Percentiles rank a stretch among this genome's conserved stretches.
Evolutionary conservation across 768 basidiomycete genomes (phyloP).

Genomic region (Panaeolus papilionaceus): DNA sequence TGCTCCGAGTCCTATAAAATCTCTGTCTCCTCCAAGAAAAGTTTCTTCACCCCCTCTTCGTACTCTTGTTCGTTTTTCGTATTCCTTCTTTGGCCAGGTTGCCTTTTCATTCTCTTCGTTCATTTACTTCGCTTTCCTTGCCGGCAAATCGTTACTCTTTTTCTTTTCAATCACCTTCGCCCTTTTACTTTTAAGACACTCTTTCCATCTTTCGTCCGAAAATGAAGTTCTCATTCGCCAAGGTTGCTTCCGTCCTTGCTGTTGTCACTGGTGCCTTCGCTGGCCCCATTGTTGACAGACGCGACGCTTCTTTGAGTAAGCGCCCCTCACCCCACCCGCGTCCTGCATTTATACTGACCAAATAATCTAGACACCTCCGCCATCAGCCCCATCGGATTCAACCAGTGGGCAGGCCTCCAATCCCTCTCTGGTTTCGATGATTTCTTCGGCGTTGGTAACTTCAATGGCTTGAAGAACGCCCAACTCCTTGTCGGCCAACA

Average conservation of each 20-base stretch:
- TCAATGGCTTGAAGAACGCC: slow-evolving; percentile 35
- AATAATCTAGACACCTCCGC: background rate
- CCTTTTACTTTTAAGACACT: slow-evolving; percentile 13
- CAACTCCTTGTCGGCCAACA: slow-evolving; percentile 33
- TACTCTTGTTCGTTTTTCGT: slow-evolving; percentile 17
- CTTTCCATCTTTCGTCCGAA: slow-evolving; percentile 19
- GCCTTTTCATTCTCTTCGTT: slow-evolving; percentile 20
- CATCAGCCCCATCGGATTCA: slow-evolving; percentile 32
- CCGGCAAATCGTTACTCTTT: slow-evolving; percentile 19
- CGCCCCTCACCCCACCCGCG: background rate
- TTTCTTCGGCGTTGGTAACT: slow-evolving; percentile 46
- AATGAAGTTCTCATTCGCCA: slow-evolving; percentile 24
- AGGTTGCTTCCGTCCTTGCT: slow-evolving; percentile 22
- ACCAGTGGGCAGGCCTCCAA: slow-evolving; percentile 41
- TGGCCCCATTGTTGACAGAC: slow-evolving; percentile 23
- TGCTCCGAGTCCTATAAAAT: slow-evolving; percentile 20
- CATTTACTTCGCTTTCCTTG: slow-evolving; percentile 18
- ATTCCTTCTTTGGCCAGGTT: slow-evolving; percentile 28
- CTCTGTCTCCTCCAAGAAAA: background rate
- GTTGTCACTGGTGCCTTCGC: slow-evolving; percentile 20
- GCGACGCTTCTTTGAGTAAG: slow-evolving; percentile 20
- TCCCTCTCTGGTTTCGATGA: slow-evolving; percentile 41
- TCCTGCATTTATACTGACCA: background rate
- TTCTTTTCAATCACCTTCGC: slow-evolving; percentile 11
- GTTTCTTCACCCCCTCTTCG: slow-evolving; percentile 21